Evolutionary conservation across 1,139 yeast genomes (phyloP), one percentile per base, ranked within the genome.

Genomic region (Suhomyces bribrorum): DNA sequence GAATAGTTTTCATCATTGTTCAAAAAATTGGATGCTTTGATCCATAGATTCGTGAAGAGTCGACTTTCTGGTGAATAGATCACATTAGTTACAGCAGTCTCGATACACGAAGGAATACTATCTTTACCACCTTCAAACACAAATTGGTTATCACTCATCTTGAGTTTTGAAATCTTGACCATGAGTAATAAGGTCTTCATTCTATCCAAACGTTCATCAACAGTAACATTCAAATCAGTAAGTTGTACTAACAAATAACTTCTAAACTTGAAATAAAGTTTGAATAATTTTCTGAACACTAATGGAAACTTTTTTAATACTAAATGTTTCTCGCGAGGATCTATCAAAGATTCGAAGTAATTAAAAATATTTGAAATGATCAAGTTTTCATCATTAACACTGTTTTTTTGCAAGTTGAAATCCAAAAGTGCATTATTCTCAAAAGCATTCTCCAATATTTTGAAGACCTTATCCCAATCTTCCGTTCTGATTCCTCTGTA

Each of bases 391-490:
- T 79, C 86, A 22, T 66, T 61, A 7, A 66, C 66, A 4, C 62
- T 53, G 29, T 49, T 46, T 26, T 57, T 63, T 43, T 79, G 79
- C 29, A 70, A 56, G 26, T 72, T 69, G 57, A 81, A 85, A 35
- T 76, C 75, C 57, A 84, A 82, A 40, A 88, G 66, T 3, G 83
- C 76, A 14, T 78, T 66, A 34, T 58, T 61, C 35, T 67, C 74
- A 46, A 57, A 78, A 43, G 86, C 83, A 29, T 77, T 66, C 56
- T 90, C 97, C 38, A 92, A 62, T 2, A 83, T 65, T 54, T 88
- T 94, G 56, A 78, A 86, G 6, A 83, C 75, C 41, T 75, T 75
- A 45, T 88, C 71, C 97, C 97, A 92, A 54, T 90, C 96, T 44
- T 77, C 79, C 13, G 81, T 60, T 24, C 79, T 73, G 17, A 86